Base-by-base conservation (phyloP, 495 filamentous ascomycete species). In the Penicillium longicatenatum region DNA sequence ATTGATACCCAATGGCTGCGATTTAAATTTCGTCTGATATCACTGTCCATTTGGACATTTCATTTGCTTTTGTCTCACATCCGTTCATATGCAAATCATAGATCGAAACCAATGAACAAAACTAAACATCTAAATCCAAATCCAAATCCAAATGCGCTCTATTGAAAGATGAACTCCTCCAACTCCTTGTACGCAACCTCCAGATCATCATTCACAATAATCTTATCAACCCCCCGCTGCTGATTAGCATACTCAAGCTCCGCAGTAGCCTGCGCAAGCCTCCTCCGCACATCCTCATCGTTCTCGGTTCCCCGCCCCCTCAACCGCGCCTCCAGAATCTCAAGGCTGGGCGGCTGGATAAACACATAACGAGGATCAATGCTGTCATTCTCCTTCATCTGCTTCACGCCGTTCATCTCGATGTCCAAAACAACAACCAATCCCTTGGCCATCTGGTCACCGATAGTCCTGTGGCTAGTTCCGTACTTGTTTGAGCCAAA, bases 401-500 rank as follows among this genome's bases (percentile, higher is more conserved):
- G 91, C 75, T 93, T 93, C 48, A 96, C 91, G 45, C 92, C 92
- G 82, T 54, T 39, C 53, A 55, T 55, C 82, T 96, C 92, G 69
- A 96, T 96, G 73, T 96, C 74, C 35, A 77, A 55, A 10, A 77
- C 64, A 43, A 71, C 71, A 33, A 73, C 63, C 49, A 63, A 55
- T 16, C 88, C 88, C 71, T 84, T 79, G 51, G 75, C 75, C 9
- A 77, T 77, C 66, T 92, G 84, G 55, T 90, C 82, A 67, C 82
- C 77, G 55, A 96, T 87, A 5, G 88, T 89, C 61, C 79, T 72
- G 60, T 89, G 82, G 63, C 82, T 87, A 12, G 91, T 96, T 26
- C 91, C 91, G 73, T 96, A 96, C 67, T 83, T 75, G 74, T 93
- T 93, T 26, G 82, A 83, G 29, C 87, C 84, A 72, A 93, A 96